phyloP scores from a whole-genome alignment of 2,329 filamentous ascomycete species.

The Diaporthe humulicola region DNA sequence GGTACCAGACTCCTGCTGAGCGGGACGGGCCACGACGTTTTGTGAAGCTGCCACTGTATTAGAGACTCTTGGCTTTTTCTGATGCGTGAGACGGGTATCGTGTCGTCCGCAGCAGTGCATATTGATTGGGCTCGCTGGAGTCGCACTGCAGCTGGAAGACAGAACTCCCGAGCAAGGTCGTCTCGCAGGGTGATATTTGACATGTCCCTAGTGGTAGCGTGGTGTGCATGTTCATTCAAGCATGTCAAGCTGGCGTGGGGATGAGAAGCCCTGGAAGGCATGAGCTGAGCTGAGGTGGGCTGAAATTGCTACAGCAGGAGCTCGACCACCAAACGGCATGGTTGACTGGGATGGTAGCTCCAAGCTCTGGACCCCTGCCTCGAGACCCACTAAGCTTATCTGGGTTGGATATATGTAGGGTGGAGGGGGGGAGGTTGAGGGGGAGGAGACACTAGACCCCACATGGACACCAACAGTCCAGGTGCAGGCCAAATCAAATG shows the following conservation, averaged over 20 bases:
- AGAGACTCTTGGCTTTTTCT: constrained; percentile 7
- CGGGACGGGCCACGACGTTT: constrained; percentile 30
- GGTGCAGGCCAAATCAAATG: constrained; percentile 27
- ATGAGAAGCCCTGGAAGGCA: not conserved
- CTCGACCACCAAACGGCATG: not conserved
- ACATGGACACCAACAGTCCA: constrained; percentile 28
- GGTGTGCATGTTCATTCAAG: not conserved
- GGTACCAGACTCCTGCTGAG: not conserved
- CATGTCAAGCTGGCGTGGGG: not conserved
- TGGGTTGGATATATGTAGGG: not conserved
- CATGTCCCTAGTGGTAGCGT: not conserved
- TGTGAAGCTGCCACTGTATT: constrained; percentile 14
- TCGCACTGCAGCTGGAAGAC: constrained; percentile 23
- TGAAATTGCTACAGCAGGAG: not conserved
- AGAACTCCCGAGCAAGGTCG: constrained; percentile 28
- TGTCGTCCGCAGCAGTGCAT: not conserved
- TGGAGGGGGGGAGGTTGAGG: not conserved
- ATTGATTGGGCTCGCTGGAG: not conserved
- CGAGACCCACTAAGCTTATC: constrained; percentile 26
- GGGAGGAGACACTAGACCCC: not conserved
- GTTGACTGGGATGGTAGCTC: constrained; percentile 8
- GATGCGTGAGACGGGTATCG: constrained; percentile 27
- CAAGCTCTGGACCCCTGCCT: constrained; percentile 16
- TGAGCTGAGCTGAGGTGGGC: constrained; percentile 24
- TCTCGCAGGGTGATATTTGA: constrained; percentile 9